Evolutionary conservation across 192 early-diverging fungal species (phyloP), one percentile per base, ranked within the genome.

Genomic region (Gigaspora rosea): DNA sequence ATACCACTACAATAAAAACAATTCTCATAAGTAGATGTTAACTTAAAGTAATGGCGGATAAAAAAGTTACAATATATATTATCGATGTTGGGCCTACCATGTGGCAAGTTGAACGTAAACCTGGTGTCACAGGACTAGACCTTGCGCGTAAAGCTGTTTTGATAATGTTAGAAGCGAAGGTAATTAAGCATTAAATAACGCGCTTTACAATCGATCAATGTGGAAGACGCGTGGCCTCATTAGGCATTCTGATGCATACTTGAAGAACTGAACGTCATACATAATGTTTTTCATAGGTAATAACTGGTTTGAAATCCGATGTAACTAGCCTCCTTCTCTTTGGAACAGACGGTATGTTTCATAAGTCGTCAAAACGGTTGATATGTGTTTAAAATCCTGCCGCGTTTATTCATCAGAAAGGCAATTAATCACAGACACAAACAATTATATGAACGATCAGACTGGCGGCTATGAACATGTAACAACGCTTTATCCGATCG

Each of bases 251-350:
- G n/a, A 10, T 66, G 10, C 0, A 16, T 64, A 35, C 32, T 16
- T 12, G 11, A 33, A 33, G 33, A 64, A 41, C 3, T 36, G 2
- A 64, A 47, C 27, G 48, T 5, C 8, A 32, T 16, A 8, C 18
- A 18, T 56, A 33, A 11, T 79, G 52, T 41, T n/a, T 8, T 41
- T 35, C 71, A 56, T 59, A 93, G 91, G 84, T 93, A 15, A 82
- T 92, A 47, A 80, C 80, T 49, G 87, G 85, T 32, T 77, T 90
- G n/a, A 94, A 94, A 77, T 86, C 85, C 11, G 92, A 93, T 66
- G 77, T 84, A 41, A 88, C 90, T 35, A 81, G 83, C 33, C 73
- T 94, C 0, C 62, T 93, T 41, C 73, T 91, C 8, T 82, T 84
- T 49, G 90, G 90, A 51, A 87, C 88, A 11, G 77, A 88, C 49